Percentiles rank a stretch among this genome's conserved stretches.
Conservation (phyloP, 306 rosid genomes). For the Cucumis cinereus region DNA sequence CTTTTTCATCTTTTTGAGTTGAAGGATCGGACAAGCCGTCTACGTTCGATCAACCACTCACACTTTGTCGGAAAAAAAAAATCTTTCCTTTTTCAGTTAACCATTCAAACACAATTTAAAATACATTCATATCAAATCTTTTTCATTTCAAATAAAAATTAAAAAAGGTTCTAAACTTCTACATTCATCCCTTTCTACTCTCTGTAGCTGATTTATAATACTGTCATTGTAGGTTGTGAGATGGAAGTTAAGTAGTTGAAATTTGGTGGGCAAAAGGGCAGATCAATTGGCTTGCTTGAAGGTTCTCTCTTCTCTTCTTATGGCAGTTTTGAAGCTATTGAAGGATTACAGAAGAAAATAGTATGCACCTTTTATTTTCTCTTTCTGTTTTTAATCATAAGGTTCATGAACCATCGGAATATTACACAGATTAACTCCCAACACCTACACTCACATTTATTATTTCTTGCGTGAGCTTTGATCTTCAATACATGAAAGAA, state of each 20-base stretch:
- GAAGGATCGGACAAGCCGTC: too few relatives aligned
- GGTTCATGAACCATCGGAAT: neutral
- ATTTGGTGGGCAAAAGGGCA: neutral
- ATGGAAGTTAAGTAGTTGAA: constrained; percentile 12
- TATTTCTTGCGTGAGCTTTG: neutral
- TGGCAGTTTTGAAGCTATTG: neutral
- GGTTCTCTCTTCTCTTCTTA: neutral
- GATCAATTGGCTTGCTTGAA: neutral
- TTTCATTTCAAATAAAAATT: too few relatives aligned
- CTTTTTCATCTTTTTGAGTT: too few relatives aligned
- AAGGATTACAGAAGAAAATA: neutral
- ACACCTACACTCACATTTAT: neutral
- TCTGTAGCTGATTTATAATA: too few relatives aligned
- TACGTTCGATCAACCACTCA: too few relatives aligned
- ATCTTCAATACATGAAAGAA: neutral
- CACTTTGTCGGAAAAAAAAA: too few relatives aligned
- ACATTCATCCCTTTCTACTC: too few relatives aligned
- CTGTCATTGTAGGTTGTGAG: constrained; percentile 58
- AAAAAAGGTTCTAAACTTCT: neutral
- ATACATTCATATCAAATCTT: too few relatives aligned
- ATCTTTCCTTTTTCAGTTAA: too few relatives aligned
- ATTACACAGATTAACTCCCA: neutral
- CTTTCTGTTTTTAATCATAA: neutral
- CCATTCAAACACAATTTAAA: too few relatives aligned
- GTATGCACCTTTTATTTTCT: neutral